Evolutionary conservation across 768 basidiomycete species (phyloP), one percentile per base, ranked within the genome.

Genomic region (Auricularia heimuer): DNA sequence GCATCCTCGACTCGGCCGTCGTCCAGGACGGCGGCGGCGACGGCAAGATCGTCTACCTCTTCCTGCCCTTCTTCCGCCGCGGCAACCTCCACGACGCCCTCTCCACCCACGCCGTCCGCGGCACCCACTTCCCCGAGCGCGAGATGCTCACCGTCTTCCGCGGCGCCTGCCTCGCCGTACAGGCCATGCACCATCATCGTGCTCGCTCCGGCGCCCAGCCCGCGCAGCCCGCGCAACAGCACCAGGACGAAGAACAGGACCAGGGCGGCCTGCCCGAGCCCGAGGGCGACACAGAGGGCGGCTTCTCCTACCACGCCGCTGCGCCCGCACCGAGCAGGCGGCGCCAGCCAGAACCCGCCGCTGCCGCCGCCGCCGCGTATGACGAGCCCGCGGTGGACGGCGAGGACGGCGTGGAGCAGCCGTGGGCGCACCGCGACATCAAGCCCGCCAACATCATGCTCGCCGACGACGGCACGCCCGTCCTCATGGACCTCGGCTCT

Each of bases 371-470:
- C 68, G 88, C 86, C 2, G 91, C 67, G 18, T 71, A 65, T 24
- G 66, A 68, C 29, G 61, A 63, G 16, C 54, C 54, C 16, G 73
- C 70, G 21, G 73, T 69, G 11, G 70, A 77, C 3, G 80, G 80
- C 2, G 74, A 79, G 67, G 70, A 70, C 2, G 87, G 88, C 68
- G 74, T 88, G 35, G 83, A 93, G 7, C 56, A 60, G 14, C 94
- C 97, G 1, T 99, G 95, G 74, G 96, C 96, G 1, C 97, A 99
- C 75, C 81, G 97, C 64, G 97, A 99, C 77, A 79, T 98, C 70
- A 99, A 99, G 77, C 96, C 94, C 56, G 95, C 87, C 62, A 99
- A 99, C 72, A 83, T 99, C 65, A 99, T 99, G 96, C 83, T 98
- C 65, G 84, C 94, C 14, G 96, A 99, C 71, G 91, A 97, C 63